Evolutionary conservation across 164 flowering plant species (phyloP).

Genomic region (Umbellularia californica): DNA sequence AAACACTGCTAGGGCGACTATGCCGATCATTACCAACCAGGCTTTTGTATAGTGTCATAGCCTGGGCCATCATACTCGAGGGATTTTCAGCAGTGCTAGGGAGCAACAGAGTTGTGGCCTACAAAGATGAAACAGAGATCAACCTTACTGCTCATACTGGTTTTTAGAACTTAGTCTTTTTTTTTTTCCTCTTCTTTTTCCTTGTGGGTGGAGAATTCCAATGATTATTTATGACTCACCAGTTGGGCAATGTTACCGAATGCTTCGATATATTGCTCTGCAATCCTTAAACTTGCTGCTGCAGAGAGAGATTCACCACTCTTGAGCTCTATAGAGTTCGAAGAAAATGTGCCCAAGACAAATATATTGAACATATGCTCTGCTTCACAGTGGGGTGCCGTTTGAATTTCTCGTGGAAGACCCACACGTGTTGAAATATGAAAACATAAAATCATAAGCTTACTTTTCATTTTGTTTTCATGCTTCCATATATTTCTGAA

Average conservation of each 20-base stretch:
- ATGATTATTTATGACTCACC: constrained; percentile 29
- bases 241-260: constrained; percentile 73
- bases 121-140: neutral
- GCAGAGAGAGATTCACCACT: constrained; percentile 19
- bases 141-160: neutral
- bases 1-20: neutral
- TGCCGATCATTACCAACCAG: constrained; percentile 24
- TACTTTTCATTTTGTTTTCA: too few relatives aligned
- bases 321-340: constrained; percentile 2
- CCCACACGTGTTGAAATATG: too few relatives aligned
- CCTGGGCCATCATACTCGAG: constrained; percentile 63
- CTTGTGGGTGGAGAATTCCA: neutral
- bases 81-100: constrained; percentile 54
- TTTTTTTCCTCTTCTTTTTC: too few relatives aligned
- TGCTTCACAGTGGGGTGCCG: too few relatives aligned
- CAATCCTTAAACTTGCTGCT: constrained; percentile 86
- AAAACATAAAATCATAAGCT: too few relatives aligned
- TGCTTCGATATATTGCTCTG: constrained; percentile 81
- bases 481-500: too few relatives aligned
- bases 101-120: constrained; percentile 83
- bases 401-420: too few relatives aligned
- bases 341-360: neutral
- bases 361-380: neutral
- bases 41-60: constrained; percentile 60
- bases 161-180: too few relatives aligned